phyloP scores from a whole-genome alignment of 2,329 filamentous ascomycete genomes.

The Colletotrichum tofieldiae region DNA sequence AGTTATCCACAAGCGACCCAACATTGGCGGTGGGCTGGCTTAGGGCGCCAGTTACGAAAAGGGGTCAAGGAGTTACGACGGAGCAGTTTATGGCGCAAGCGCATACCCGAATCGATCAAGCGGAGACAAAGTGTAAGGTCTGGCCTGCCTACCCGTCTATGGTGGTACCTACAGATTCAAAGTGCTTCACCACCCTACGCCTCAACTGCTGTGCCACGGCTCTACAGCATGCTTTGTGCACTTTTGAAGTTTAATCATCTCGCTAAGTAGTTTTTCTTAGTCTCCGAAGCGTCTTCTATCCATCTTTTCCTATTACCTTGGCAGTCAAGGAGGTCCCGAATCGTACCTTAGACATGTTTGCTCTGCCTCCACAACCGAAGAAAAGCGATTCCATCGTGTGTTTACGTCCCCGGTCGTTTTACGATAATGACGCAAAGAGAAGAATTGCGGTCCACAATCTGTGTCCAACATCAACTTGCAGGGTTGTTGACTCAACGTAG shows the following conservation, averaged over 20 bases:
- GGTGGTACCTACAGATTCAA: background rate
- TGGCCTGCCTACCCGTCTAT: background rate
- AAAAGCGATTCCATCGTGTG: slow-evolving; percentile 2
- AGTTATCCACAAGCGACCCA: slow-evolving; percentile 34
- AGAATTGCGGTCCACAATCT: background rate
- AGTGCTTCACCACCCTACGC: background rate
- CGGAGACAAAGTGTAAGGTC: background rate
- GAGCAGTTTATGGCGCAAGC: slow-evolving; percentile 2
- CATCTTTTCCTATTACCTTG: background rate
- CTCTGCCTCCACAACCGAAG: background rate
- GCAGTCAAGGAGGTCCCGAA: background rate
- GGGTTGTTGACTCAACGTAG: slow-evolving; percentile 29
- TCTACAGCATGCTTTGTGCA: slow-evolving; percentile 2
- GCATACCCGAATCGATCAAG: background rate
- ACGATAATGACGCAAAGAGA: slow-evolving; percentile 29
- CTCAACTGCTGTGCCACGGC: background rate
- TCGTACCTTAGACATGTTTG: background rate
- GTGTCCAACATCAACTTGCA: background rate
- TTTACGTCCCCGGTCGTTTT: background rate
- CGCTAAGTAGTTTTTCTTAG: slow-evolving; percentile 24
- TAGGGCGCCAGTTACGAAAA: background rate
- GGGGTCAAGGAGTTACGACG: background rate
- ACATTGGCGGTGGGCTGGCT: slow-evolving; percentile 25
- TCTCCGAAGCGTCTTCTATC: slow-evolving; percentile 23
- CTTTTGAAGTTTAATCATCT: background rate